Evolutionary conservation across 2,329 filamentous ascomycete species (phyloP).

Genomic region (Torrubiellomyces zombiae): DNA sequence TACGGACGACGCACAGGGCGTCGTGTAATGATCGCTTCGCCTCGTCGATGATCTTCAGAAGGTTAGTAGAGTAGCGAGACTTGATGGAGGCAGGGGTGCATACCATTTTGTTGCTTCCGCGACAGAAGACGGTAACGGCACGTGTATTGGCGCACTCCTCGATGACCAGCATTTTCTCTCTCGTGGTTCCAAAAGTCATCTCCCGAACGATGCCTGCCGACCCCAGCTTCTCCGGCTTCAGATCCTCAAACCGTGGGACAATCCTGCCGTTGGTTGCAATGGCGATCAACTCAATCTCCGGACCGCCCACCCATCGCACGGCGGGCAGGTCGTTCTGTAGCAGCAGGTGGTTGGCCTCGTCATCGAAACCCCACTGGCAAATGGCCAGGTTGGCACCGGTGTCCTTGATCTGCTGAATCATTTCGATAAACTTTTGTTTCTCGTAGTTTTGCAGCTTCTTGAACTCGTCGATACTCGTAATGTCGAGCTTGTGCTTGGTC

Average conservation of each 20-base stretch:
- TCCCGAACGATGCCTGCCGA: slow-evolving; percentile 79
- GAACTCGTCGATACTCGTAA: slow-evolving; percentile 93
- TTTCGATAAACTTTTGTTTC: slow-evolving; percentile 89
- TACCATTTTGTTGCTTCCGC: slow-evolving; percentile 99
- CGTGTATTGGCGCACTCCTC: slow-evolving; percentile 97
- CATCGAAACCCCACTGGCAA: slow-evolving; percentile 98
- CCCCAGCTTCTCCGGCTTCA: slow-evolving; percentile 81
- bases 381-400: slow-evolving; percentile 95
- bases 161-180: slow-evolving; percentile 99
- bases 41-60: slow-evolving; percentile 79
- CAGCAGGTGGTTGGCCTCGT: slow-evolving; percentile 93
- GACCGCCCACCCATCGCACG: slow-evolving; percentile 93
- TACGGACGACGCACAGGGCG: slow-evolving; percentile 91
- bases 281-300: slow-evolving; percentile 95
- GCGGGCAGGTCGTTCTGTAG: slow-evolving; percentile 93
- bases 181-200: slow-evolving; percentile 91
- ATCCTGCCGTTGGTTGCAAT: slow-evolving; percentile 98
- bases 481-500: slow-evolving; percentile 98
- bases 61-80: background rate
- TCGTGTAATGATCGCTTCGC: slow-evolving; percentile 96
- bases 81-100: slow-evolving; percentile 18
- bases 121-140: slow-evolving; percentile 89
- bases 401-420: slow-evolving; percentile 97
- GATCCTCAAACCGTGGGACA: slow-evolving; percentile 90
- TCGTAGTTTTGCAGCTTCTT: slow-evolving; percentile 96